These are phyloP conservation scores for Suillus clintonianus DNA, from an alignment of 768 basidiomycete species.

Conservation along the genomic window DNA sequence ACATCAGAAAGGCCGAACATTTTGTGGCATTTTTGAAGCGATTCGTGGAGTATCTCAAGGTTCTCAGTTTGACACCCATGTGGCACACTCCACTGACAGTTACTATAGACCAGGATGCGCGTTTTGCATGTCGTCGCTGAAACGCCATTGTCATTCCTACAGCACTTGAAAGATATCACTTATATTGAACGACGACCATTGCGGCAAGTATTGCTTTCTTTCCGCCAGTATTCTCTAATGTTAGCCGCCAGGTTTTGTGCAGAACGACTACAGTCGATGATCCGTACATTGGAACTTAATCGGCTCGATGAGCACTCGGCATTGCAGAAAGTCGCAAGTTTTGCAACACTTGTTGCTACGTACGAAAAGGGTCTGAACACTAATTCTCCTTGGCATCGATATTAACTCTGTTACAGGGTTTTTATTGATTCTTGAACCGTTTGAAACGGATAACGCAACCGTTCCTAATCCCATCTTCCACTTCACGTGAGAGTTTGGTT, in stretches of 20 bases:
- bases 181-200: constrained; percentile 95
- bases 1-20: constrained; percentile 98
- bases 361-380: constrained; percentile 84
- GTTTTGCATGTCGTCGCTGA: constrained; percentile 99
- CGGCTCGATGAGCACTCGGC: constrained; percentile 90
- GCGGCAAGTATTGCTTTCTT: constrained; percentile 52
- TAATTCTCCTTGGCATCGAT: constrained; percentile 2
- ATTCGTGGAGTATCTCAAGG: constrained; percentile 98
- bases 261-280: constrained; percentile 91
- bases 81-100: constrained; percentile 12
- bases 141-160: constrained; percentile 94
- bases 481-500: constrained; percentile 67
- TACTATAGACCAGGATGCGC: constrained; percentile 88
- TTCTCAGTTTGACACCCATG: constrained; percentile 26
- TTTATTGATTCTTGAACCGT: constrained; percentile 94
- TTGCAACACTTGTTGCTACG: constrained; percentile 95
- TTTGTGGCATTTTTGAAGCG: constrained; percentile 98
- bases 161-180: constrained; percentile 98
- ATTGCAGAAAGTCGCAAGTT: constrained; percentile 92
- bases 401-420: constrained; percentile 60
- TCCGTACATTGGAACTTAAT: constrained; percentile 87
- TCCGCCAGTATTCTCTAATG: constrained; percentile 3
- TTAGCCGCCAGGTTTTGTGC: constrained; percentile 79
- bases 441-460: constrained; percentile 97
- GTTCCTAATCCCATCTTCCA: constrained; percentile 99